A percentile compares a stretch with the other conserved stretches of the same genome.
phyloP scores from a whole-genome alignment of 257 asterid species.

The Capsicum baccatum region DNA sequence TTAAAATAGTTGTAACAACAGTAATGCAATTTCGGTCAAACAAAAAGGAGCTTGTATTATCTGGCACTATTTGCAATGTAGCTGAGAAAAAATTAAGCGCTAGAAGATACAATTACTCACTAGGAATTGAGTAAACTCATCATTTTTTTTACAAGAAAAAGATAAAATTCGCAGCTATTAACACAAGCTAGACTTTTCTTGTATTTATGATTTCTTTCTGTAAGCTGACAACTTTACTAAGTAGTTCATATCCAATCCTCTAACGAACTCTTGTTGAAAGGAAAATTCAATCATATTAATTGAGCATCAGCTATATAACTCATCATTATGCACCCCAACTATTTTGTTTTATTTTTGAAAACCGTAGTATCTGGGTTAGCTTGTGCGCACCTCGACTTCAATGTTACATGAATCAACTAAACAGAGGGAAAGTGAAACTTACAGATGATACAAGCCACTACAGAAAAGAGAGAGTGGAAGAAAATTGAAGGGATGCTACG shows the following conservation, averaged over 20 bases:
- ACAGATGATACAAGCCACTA: too few species aligned
- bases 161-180: neutral
- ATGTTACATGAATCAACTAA: too few species aligned
- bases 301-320: neutral
- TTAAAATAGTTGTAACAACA: neutral
- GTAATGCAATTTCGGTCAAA: neutral
- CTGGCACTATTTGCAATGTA: neutral
- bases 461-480: too few species aligned
- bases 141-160: neutral
- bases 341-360: too few species aligned
- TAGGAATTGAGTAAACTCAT: neutral
- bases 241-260: neutral
- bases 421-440: too few species aligned
- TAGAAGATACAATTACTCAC: neutral
- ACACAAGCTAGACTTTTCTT: neutral
- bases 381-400: too few species aligned
- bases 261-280: too few species aligned
- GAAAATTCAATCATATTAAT: neutral
- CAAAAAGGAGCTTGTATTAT: neutral
- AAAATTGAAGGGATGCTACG: too few species aligned
- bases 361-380: too few species aligned
- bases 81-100: neutral
- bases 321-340: neutral
- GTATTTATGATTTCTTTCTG: neutral
- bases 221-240: neutral